A percentile compares a stretch with the other conserved stretches of the same genome.
Conservation (phyloP, 805 yeast species). For the Cyberlindnera xishuangbannaensis region DNA sequence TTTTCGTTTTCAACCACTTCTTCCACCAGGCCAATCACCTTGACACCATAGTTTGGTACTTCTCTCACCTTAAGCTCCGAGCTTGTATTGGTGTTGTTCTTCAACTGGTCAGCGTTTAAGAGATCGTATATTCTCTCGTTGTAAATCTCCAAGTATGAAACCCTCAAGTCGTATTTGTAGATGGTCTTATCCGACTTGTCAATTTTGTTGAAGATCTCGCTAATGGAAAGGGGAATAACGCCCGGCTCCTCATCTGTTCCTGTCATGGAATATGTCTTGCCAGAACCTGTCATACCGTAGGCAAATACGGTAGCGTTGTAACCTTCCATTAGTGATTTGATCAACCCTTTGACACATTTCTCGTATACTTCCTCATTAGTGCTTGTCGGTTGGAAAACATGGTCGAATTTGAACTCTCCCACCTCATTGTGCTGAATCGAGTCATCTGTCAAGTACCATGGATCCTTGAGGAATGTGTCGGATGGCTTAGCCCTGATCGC, state of each 20-base stretch:
- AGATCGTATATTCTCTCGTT: slow-evolving; percentile 87
- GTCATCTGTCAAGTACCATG: slow-evolving; percentile 26
- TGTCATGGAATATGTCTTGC: slow-evolving; percentile 93
- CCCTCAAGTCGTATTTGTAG: slow-evolving; percentile 39
- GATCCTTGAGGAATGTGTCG: slow-evolving; percentile 25
- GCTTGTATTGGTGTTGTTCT: slow-evolving; percentile 3
- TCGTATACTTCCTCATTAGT: slow-evolving; percentile 59
- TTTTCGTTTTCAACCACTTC: slow-evolving; percentile 48
- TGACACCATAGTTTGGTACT: slow-evolving; percentile 64
- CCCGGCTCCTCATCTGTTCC: slow-evolving; percentile 54
- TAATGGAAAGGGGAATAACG: slow-evolving; percentile 72
- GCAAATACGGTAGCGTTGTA: slow-evolving; percentile 89
- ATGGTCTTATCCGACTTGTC: slow-evolving; percentile 20
- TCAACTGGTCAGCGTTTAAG: slow-evolving; percentile 33
- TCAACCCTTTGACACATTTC: slow-evolving; percentile 46
- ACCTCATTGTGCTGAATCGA: slow-evolving; percentile 50
- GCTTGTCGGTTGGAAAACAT: slow-evolving; percentile 58
- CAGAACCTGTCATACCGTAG: slow-evolving; percentile 96
- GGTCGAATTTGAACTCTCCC: slow-evolving; percentile 70
- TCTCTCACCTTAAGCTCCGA: slow-evolving; percentile 72
- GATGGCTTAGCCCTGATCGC: slow-evolving; percentile 73
- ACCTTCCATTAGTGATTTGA: slow-evolving; percentile 57
- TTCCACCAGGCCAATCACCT: slow-evolving; percentile 68
- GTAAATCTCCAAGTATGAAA: slow-evolving; percentile 86
- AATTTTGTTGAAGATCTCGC: slow-evolving; percentile 49